phyloP scores from a whole-genome alignment of 2,329 filamentous ascomycete genomes.

The Monosporascus sp. region DNA sequence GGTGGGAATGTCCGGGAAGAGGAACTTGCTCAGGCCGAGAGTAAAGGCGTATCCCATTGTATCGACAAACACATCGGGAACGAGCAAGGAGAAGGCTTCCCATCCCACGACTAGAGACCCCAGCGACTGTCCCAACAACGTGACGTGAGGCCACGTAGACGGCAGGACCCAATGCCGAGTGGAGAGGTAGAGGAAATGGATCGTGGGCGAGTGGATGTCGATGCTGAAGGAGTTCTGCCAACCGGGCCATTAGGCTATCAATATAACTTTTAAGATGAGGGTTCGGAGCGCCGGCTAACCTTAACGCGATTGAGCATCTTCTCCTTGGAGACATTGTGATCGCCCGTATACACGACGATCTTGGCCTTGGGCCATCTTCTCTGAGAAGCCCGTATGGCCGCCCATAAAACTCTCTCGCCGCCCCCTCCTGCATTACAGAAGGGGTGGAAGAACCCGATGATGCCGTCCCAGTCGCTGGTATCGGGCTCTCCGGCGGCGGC shows the following conservation, averaged over 20 bases:
- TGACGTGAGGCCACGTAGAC: slow-evolving; percentile 86
- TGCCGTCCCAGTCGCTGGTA: slow-evolving; percentile 68
- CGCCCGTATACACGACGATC: slow-evolving; percentile 91
- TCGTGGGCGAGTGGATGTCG: slow-evolving; percentile 71
- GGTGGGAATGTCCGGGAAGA: slow-evolving; percentile 77
- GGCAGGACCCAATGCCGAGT: slow-evolving; percentile 82
- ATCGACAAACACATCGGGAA: slow-evolving; percentile 91
- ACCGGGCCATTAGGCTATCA: neutral
- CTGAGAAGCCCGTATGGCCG: slow-evolving; percentile 87
- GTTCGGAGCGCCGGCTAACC: slow-evolving; percentile 37
- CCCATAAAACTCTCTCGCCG: slow-evolving; percentile 94
- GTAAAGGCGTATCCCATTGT: slow-evolving; percentile 98
- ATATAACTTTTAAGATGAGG: neutral
- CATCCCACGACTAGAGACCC: slow-evolving; percentile 83
- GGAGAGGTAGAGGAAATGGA: slow-evolving; percentile 86
- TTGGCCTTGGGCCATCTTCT: slow-evolving; percentile 81
- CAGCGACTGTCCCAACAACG: slow-evolving; percentile 86
- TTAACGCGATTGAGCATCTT: slow-evolving; percentile 73
- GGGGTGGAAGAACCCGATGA: slow-evolving; percentile 95
- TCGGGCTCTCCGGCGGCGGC: slow-evolving; percentile 46
- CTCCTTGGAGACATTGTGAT: slow-evolving; percentile 79
- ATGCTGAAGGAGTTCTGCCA: slow-evolving; percentile 83
- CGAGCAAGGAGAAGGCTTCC: slow-evolving; percentile 87
- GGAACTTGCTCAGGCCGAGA: slow-evolving; percentile 71
- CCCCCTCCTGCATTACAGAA: slow-evolving; percentile 98